phyloP scores from a whole-genome alignment of 1,284 basidiomycete species.

The Ceratobasidium sp. region DNA sequence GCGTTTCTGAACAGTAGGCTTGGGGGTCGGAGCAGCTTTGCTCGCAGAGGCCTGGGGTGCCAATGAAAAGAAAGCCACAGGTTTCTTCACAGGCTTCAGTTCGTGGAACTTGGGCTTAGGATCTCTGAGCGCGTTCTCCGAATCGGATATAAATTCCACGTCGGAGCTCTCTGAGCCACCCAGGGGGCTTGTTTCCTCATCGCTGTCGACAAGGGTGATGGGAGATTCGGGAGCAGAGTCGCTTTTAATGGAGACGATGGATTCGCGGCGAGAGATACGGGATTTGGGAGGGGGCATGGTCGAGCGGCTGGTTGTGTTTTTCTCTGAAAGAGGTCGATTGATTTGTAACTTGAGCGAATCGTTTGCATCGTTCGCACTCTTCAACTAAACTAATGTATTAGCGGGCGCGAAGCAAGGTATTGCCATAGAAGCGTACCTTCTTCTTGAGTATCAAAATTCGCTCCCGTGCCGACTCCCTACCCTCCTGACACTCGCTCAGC shows the following conservation, averaged over 20 bases:
- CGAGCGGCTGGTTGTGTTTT: neutral
- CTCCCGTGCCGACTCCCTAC: constrained; percentile 21
- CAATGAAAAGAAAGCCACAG: constrained; percentile 11
- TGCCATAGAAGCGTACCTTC: constrained; percentile 15
- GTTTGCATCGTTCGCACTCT: constrained; percentile 9
- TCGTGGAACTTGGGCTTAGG: constrained; percentile 29
- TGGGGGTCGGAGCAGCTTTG: neutral
- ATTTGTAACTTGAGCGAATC: constrained; percentile 21
- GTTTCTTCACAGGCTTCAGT: constrained; percentile 33
- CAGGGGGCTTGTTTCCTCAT: neutral
- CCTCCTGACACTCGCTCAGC: constrained; percentile 8
- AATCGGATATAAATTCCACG: constrained; percentile 39
- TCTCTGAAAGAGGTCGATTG: constrained; percentile 16
- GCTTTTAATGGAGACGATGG: constrained; percentile 35
- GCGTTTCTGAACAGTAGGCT: constrained; percentile 36
- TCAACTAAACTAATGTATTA: neutral
- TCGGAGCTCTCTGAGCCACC: constrained; percentile 27
- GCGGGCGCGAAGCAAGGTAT: neutral
- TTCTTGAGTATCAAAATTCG: constrained; percentile 21
- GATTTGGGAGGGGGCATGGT: constrained; percentile 5
- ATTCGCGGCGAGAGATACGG: neutral
- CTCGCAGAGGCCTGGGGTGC: constrained; percentile 29
- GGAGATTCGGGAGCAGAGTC: constrained; percentile 14
- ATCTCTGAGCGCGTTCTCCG: constrained; percentile 18
- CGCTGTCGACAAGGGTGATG: constrained; percentile 14